Base-by-base conservation (phyloP, 2,329 filamentous ascomycete genomes). In the Aspergillus niger region DNA sequence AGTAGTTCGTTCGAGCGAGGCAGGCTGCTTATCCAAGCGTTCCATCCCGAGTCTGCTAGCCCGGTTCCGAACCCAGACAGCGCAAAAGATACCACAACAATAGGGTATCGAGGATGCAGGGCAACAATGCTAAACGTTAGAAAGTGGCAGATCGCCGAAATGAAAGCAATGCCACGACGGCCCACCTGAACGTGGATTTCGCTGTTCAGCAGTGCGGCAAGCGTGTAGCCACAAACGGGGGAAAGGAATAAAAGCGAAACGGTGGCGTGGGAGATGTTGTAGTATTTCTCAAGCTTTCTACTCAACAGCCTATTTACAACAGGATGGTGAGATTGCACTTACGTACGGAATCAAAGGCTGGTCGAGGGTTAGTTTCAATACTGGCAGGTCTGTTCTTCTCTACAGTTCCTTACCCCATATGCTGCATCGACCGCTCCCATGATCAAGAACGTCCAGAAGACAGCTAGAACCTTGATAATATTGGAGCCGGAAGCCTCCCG, bases 1-100 rank as follows among this genome's bases (percentile, higher is more conserved):
- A 92, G 81, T 1, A 94, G 78, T 70, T 92, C 87, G 70, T 93
- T 92, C 7, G 89, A 85, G 60, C 86, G 85, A 11, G 85, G 82
- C 87, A 94, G 90, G 67, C 88, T 89, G 10, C 91, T 91, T 20
- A 87, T 81, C 83, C 83, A 86, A 0, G 84, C 83, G 67, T 85
- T 85, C 80, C 84, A 87, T 5, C 81, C 85, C 0, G 84, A 83
- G 66, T 87, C 78, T 13, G 74, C 73, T 1, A 79, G 64, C 0
- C 77, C 78, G 51, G 79, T 79, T 0, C 77, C 78, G 26, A 80
- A 72, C 0, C 78, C 78, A 0, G 73, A 74, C 41, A 80, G 72
- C 55, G 77, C 71, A 59, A 77, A 79, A 0, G 73, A 73, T 7
- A 76, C 62, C 1, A 79, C 75, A 2, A 80, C 70, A 0, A 79